Evolutionary conservation across 1,284 basidiomycete genomes (phyloP).

Genomic region (Cerioporus squamosus): DNA sequence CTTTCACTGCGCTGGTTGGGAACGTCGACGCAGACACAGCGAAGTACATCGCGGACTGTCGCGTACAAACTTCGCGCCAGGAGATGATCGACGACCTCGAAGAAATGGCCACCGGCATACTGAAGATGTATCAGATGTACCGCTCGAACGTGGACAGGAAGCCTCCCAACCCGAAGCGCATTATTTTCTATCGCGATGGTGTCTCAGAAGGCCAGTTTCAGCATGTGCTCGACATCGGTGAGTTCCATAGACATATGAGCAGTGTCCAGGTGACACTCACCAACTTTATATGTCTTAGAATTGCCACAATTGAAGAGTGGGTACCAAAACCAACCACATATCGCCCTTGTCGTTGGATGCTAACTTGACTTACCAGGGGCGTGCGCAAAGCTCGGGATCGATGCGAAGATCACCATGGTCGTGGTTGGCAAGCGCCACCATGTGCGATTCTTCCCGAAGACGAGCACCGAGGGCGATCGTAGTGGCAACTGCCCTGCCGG

Average conservation of each 20-base stretch:
- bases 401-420: slow-evolving; percentile 72
- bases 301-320: slow-evolving; percentile 60
- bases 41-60: slow-evolving; percentile 55
- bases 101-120: slow-evolving; percentile 56
- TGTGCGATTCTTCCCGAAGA: slow-evolving; percentile 74
- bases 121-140: slow-evolving; percentile 61
- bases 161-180: slow-evolving; percentile 56
- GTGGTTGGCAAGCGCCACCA: slow-evolving; percentile 81
- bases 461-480: slow-evolving; percentile 54
- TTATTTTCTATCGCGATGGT: slow-evolving; percentile 81
- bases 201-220: slow-evolving; percentile 82
- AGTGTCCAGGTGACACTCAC: no score
- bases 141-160: slow-evolving; percentile 57
- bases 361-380: slow-evolving; percentile 47
- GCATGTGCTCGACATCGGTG: slow-evolving; percentile 66
- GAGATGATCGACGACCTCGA: slow-evolving; percentile 78
- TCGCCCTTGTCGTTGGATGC: not conserved
- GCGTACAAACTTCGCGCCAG: slow-evolving; percentile 67
- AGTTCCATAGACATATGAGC: slow-evolving; percentile 10
- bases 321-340: slow-evolving; percentile 11
- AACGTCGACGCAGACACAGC: slow-evolving; percentile 72
- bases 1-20: slow-evolving; percentile 76
- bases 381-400: slow-evolving; percentile 56
- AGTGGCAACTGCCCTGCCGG: slow-evolving; percentile 79
- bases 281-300: slow-evolving; percentile 47